These are phyloP conservation scores for Candida vartiovaarae DNA, from an alignment of 805 yeast species.

Conservation along the genomic window DNA sequence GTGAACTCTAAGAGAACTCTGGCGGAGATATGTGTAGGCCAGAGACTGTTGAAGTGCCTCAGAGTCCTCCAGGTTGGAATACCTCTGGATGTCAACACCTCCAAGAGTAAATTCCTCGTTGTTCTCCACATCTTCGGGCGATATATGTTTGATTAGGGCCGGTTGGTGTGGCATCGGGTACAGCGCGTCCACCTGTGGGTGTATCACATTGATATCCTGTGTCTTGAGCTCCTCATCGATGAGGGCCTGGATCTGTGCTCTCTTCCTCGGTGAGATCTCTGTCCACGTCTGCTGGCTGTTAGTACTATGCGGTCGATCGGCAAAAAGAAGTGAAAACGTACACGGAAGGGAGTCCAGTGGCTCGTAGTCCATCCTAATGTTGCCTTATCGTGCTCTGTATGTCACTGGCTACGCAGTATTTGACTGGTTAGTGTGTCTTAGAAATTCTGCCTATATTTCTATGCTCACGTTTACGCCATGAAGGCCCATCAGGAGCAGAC, in stretches of 20 bases:
- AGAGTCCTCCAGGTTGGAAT: conserved; percentile 23
- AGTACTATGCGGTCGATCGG: not conserved
- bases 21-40: conserved; percentile 26
- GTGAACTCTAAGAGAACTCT: conserved; percentile 32
- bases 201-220: conserved; percentile 3
- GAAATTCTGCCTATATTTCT: too few relatives aligned
- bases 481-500: too few relatives aligned
- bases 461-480: too few relatives aligned
- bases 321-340: conserved; percentile 20
- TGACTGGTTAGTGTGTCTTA: too few relatives aligned
- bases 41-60: conserved; percentile 21
- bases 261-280: conserved; percentile 30
- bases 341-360: conserved; percentile 34
- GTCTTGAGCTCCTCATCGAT: conserved; percentile 19
- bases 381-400: not conserved
- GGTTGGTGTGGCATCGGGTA: conserved; percentile 13
- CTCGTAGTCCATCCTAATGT: conserved; percentile 23
- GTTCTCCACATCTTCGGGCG: conserved; percentile 10
- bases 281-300: conserved; percentile 27
- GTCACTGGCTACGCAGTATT: too few relatives aligned
- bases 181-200: conserved; percentile 16
- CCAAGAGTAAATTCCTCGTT: conserved; percentile 19
- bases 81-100: conserved; percentile 30
- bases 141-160: not conserved
- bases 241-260: conserved; percentile 30